Conservation (phyloP, 2,329 filamentous ascomycete genomes). For the Fusarium mexicanum region DNA sequence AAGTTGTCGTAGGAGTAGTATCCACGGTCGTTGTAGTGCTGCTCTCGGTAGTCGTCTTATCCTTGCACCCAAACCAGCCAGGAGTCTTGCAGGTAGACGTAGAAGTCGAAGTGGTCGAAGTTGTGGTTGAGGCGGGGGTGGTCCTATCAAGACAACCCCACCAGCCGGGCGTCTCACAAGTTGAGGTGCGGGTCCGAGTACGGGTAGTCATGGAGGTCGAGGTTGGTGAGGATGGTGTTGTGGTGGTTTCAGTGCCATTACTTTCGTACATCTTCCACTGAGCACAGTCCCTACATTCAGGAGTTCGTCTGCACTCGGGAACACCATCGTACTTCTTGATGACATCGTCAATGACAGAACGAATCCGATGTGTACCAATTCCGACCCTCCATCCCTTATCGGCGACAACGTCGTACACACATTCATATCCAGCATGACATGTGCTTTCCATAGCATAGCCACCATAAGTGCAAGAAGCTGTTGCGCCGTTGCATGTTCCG, state of each 20-base stretch:
- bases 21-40: constrained; percentile 45
- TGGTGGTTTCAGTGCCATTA: constrained; percentile 83
- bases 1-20: constrained; percentile 49
- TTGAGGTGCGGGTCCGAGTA: constrained; percentile 82
- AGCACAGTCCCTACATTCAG: constrained; percentile 87
- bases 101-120: constrained; percentile 57
- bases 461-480: constrained; percentile 87
- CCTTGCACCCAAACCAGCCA: constrained; percentile 75
- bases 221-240: constrained; percentile 61
- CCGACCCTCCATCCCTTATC: constrained; percentile 94
- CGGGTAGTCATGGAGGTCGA: constrained; percentile 66
- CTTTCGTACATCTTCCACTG: constrained; percentile 96
- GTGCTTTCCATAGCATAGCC: constrained; percentile 93
- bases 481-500: constrained; percentile 90
- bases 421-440: constrained; percentile 91
- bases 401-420: constrained; percentile 89
- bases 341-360: constrained; percentile 86
- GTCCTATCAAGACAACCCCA: constrained; percentile 81
- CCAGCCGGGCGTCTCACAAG: constrained; percentile 93
- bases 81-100: constrained; percentile 69
- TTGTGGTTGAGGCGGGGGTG: constrained; percentile 56
- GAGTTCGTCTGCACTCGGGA: constrained; percentile 78
- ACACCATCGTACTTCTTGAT: constrained; percentile 84
- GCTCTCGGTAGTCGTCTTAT: constrained; percentile 49
- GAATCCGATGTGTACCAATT: constrained; percentile 90